These are phyloP conservation scores for Trichosporon ovoides DNA, from an alignment of 1,284 basidiomycete genomes.

Conservation along the genomic window DNA sequence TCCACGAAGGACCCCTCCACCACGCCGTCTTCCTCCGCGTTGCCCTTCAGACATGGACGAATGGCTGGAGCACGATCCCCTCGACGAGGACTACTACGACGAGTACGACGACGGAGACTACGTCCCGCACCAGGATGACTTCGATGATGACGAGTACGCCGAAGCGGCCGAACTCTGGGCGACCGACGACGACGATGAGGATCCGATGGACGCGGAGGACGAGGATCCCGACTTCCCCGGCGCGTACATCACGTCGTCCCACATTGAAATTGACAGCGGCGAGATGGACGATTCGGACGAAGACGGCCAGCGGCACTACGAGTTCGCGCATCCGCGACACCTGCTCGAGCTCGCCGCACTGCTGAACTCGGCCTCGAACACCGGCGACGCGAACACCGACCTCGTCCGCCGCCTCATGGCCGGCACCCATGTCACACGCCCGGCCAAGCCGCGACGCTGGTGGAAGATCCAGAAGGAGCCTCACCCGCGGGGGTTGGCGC, in stretches of 20 bases:
- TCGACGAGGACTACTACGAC: neutral
- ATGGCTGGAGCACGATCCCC: neutral
- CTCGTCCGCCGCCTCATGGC: neutral
- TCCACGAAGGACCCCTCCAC: neutral
- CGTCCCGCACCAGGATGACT: neutral
- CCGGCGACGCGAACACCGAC: neutral
- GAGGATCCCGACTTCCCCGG: neutral
- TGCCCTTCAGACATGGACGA: neutral
- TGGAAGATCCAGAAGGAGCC: constrained; percentile 59
- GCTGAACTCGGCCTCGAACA: neutral
- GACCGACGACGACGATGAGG: neutral
- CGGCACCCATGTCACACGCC: neutral
- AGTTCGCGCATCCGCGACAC: neutral
- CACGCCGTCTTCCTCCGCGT: neutral
- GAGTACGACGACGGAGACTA: neutral
- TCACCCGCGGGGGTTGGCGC: constrained; percentile 62
- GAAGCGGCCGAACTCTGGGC: neutral
- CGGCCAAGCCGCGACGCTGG: constrained; percentile 23
- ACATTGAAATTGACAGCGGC: too few relatives aligned
- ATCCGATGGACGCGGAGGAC: neutral
- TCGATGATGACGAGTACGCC: neutral
- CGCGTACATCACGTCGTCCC: too few relatives aligned
- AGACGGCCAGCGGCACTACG: neutral
- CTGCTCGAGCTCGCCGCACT: neutral
- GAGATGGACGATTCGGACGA: neutral